Conservation (phyloP, 257 asterid genomes). For the Gentiana straminea region DNA sequence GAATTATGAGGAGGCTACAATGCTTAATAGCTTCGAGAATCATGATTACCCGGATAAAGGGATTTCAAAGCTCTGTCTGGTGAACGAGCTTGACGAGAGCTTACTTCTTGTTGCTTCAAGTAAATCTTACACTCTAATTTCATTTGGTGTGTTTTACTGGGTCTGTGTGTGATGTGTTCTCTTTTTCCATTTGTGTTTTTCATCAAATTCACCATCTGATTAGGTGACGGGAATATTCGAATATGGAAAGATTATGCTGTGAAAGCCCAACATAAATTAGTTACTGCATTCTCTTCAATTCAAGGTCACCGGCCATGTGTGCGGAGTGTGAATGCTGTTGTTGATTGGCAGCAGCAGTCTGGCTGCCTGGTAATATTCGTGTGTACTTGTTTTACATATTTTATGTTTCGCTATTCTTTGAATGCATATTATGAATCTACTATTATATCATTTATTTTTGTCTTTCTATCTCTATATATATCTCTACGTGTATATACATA, state of each 20-base stretch:
- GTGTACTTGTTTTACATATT: neutral
- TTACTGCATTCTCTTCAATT: conserved; percentile 82
- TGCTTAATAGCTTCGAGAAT: conserved; percentile 82
- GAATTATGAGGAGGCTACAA: conserved; percentile 68
- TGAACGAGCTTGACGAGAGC: conserved; percentile 85
- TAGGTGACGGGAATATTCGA: conserved; percentile 90
- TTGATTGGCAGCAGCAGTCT: conserved; percentile 99
- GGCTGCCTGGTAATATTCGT: conserved; percentile 40
- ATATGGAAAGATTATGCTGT: conserved; percentile 83
- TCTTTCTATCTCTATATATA: too few relatives aligned
- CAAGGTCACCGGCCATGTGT: conserved; percentile 86
- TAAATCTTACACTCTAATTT: conserved; percentile 20
- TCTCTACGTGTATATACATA: too few relatives aligned
- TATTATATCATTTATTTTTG: too few relatives aligned
- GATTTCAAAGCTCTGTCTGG: conserved; percentile 82
- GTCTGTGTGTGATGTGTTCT: too few relatives aligned
- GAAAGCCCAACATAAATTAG: conserved; percentile 69
- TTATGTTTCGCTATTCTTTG: neutral
- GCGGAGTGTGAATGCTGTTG: conserved; percentile 84
- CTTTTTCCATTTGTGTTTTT: too few relatives aligned
- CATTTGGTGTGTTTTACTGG: conserved; percentile 4
- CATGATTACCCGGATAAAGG: conserved; percentile 88
- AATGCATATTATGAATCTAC: too few relatives aligned
- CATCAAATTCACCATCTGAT: neutral
- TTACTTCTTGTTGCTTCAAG: conserved; percentile 99